A percentile compares a stretch with the other conserved stretches of the same genome.
Evolutionary conservation across 106 monocot genomes (phyloP).

Genomic region (Ottelia alismoides): DNA sequence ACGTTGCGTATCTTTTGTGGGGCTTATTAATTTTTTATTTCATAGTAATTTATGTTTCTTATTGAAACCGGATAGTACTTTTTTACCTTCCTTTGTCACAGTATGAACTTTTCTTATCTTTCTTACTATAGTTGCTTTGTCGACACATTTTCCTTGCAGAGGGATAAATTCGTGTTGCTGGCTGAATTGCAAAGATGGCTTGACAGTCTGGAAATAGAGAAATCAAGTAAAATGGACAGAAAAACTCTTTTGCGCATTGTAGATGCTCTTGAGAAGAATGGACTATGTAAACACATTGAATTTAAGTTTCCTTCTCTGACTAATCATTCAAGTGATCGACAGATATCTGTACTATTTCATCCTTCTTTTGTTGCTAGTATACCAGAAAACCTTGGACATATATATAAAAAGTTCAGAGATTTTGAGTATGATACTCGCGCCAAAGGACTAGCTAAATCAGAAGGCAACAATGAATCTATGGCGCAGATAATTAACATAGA

Average conservation of each 20-base stretch:
- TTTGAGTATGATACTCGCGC: conserved; percentile 11
- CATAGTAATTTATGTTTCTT: too few relatives aligned
- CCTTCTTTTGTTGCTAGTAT: conserved; percentile 16
- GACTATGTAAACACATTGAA: conserved; percentile 11
- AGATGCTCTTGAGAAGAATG: conserved; percentile 9
- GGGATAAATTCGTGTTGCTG: conserved; percentile 17
- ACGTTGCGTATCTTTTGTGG: too few relatives aligned
- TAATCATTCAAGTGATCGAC: conserved; percentile 3
- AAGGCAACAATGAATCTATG: not conserved
- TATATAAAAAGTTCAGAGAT: conserved; percentile 12
- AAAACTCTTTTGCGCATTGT: conserved; percentile 16
- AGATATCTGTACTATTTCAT: conserved; percentile 12
- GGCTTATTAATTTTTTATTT: too few relatives aligned
- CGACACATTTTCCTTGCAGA: too few relatives aligned
- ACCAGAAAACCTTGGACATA: conserved; percentile 7
- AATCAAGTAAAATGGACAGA: conserved; percentile 16
- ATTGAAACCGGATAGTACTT: too few relatives aligned
- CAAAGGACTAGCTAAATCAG: conserved; percentile 2
- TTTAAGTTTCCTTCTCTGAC: conserved; percentile 14
- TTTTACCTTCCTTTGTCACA: too few relatives aligned
- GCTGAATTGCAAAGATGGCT: conserved; percentile 21
- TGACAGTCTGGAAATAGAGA: conserved; percentile 15
- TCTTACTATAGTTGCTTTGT: too few relatives aligned
- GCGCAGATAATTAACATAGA: conserved; percentile 3
- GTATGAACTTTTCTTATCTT: too few relatives aligned